phyloP scores from a whole-genome alignment of 2,329 filamentous ascomycete species.

The Apiospora kogelbergensis region DNA sequence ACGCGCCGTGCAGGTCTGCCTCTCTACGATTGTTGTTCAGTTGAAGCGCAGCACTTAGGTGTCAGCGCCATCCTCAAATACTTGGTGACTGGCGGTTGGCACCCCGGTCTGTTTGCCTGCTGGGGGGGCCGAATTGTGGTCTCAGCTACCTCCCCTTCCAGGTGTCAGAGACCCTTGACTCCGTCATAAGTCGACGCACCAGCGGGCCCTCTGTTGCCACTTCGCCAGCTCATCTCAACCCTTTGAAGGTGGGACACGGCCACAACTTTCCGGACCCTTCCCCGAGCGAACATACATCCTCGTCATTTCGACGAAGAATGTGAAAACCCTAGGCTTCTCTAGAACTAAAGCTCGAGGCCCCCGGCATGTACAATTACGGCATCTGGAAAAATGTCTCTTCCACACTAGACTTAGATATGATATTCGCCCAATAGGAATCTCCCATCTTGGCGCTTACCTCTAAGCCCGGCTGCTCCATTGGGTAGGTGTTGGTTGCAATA shows the following conservation, averaged over 20 bases:
- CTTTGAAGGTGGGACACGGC: not conserved
- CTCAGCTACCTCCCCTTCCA: not conserved
- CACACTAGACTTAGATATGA: not conserved
- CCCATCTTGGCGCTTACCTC: not conserved
- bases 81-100: not conserved
- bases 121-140: not conserved
- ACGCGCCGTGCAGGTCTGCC: too few species aligned
- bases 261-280: not conserved
- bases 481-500: not conserved
- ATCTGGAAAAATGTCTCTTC: not conserved
- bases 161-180: constrained; percentile 7
- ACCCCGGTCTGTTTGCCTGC: not conserved
- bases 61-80: not conserved
- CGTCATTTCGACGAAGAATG: not conserved
- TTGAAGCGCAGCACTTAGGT: not conserved
- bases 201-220: constrained; percentile 3
- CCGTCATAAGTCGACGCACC: constrained; percentile 1
- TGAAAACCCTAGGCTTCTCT: not conserved
- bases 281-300: not conserved
- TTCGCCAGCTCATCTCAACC: constrained; percentile 7
- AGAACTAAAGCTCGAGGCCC: not conserved
- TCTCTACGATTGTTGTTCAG: not conserved
- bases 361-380: too few species aligned
- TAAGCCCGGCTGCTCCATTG: not conserved
- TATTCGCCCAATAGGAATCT: not conserved